A percentile compares a stretch with the other conserved stretches of the same genome.
phyloP scores from a whole-genome alignment of 345 rosid genomes.

The Camelina sativa region DNA sequence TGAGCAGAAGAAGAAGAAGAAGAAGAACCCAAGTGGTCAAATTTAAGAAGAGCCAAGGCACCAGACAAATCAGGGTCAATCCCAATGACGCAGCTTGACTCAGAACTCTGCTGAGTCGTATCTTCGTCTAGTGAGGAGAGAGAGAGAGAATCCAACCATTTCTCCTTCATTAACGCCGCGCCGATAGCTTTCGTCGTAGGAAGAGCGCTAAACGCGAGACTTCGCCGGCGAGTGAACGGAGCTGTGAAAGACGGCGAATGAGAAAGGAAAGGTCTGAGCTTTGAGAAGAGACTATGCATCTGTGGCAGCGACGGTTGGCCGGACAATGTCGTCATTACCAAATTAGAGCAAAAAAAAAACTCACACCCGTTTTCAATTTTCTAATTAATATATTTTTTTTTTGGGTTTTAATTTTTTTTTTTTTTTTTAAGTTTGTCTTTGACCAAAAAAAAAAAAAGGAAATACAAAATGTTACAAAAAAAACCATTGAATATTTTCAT shows the following conservation, averaged over 20 bases:
- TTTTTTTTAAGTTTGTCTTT: too few relatives aligned
- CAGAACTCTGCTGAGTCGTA: conserved; percentile 19
- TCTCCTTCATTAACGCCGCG: conserved; percentile 52
- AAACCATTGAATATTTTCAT: background rate
- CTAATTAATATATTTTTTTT: too few relatives aligned
- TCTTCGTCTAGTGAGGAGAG: conserved; percentile 41
- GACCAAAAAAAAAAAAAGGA: too few relatives aligned
- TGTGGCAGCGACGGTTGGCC: conserved; percentile 32
- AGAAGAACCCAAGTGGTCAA: conserved; percentile 50
- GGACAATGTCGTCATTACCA: conserved; percentile 33
- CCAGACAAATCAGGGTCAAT: conserved; percentile 88
- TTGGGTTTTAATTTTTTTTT: too few relatives aligned
- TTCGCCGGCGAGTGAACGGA: conserved; percentile 14
- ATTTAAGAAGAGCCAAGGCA: conserved; percentile 72
- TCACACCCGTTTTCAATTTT: too few relatives aligned
- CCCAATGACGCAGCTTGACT: conserved; percentile 67
- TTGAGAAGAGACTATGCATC: conserved; percentile 44
- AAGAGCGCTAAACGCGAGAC: conserved; percentile 21
- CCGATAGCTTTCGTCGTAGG: conserved; percentile 36
- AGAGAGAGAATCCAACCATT: conserved; percentile 74
- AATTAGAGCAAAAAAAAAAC: background rate
- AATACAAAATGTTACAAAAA: too few relatives aligned
- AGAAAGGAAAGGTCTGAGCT: conserved; percentile 43
- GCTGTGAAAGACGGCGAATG: conserved; percentile 6
- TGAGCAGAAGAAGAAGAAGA: conserved; percentile 58